A percentile compares a stretch with the other conserved stretches of the same genome.
Evolutionary conservation across 2,329 filamentous ascomycete species (phyloP).

Genomic region (Trichoderma hamatum): DNA sequence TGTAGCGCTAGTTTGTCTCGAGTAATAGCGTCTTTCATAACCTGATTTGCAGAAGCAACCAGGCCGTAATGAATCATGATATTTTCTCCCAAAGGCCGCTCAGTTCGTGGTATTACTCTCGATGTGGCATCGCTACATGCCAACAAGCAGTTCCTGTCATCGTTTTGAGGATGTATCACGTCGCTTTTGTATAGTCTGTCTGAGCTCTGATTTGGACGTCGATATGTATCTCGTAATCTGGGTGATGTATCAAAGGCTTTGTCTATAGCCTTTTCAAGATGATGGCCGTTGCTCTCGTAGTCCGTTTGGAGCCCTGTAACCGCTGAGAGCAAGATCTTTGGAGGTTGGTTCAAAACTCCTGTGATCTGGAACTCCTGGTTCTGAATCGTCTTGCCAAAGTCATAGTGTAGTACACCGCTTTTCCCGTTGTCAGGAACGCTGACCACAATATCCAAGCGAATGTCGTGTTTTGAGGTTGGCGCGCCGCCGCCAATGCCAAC

Average conservation of each 20-base stretch:
- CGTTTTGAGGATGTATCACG: constrained; percentile 16
- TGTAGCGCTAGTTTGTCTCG: constrained; percentile 23
- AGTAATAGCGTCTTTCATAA: constrained; percentile 30
- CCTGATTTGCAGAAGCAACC: constrained; percentile 28
- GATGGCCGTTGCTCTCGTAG: constrained; percentile 25
- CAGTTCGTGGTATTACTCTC: neutral
- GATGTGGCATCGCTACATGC: neutral
- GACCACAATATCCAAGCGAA: constrained; percentile 29
- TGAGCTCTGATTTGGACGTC: constrained; percentile 13
- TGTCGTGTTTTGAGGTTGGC: constrained; percentile 21
- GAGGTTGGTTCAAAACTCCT: neutral
- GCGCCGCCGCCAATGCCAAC: constrained; percentile 29
- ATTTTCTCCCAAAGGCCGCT: neutral
- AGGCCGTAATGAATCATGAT: neutral
- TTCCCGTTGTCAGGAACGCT: neutral
- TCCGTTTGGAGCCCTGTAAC: neutral
- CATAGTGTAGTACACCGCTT: neutral
- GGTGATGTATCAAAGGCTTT: neutral
- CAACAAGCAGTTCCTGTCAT: neutral
- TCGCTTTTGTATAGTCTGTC: constrained; percentile 26
- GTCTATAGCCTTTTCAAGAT: constrained; percentile 16
- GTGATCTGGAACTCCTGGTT: neutral
- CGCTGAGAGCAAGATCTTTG: neutral
- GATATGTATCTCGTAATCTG: constrained; percentile 20
- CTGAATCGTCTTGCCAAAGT: neutral